Evolutionary conservation across 371 early-diverging fungal species (phyloP).

Genomic region (Actinomucor elegans): DNA sequence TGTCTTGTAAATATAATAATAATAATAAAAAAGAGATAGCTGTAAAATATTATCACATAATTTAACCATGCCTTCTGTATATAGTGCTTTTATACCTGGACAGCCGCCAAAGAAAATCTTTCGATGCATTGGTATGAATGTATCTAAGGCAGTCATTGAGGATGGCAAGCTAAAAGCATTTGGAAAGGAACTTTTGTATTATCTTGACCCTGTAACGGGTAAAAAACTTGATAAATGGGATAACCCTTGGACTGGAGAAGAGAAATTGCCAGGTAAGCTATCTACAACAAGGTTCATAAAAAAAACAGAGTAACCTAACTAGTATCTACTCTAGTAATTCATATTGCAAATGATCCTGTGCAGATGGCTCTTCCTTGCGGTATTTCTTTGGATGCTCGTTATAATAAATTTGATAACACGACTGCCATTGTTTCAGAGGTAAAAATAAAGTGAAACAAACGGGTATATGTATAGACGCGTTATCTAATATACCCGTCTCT

Average conservation of each 20-base stretch:
- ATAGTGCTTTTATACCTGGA: constrained; percentile 33
- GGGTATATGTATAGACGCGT: too few relatives aligned
- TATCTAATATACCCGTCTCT: background rate
- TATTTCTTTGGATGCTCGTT: constrained; percentile 22
- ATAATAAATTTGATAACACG: constrained; percentile 16
- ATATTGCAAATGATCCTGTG: constrained; percentile 45
- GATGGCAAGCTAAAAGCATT: constrained; percentile 24
- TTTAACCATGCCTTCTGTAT: background rate
- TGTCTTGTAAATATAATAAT: constrained; percentile 24
- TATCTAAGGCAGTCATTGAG: constrained; percentile 29
- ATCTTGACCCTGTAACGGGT: constrained; percentile 29
- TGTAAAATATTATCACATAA: background rate
- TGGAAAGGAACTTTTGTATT: constrained; percentile 37
- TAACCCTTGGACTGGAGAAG: constrained; percentile 41
- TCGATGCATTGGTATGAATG: constrained; percentile 39
- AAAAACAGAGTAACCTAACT: background rate
- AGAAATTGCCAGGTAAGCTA: constrained; percentile 33
- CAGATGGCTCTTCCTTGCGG: constrained; percentile 35
- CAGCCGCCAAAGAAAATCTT: constrained; percentile 36
- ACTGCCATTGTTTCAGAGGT: constrained; percentile 29
- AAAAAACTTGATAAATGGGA: constrained; percentile 30
- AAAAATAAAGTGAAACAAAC: too few relatives aligned
- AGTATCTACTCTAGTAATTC: constrained; percentile 22
- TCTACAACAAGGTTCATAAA: too few relatives aligned
- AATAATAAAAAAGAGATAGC: background rate